phyloP scores from a whole-genome alignment of 2,329 filamentous ascomycete genomes.

The Penicillium sp. region DNA sequence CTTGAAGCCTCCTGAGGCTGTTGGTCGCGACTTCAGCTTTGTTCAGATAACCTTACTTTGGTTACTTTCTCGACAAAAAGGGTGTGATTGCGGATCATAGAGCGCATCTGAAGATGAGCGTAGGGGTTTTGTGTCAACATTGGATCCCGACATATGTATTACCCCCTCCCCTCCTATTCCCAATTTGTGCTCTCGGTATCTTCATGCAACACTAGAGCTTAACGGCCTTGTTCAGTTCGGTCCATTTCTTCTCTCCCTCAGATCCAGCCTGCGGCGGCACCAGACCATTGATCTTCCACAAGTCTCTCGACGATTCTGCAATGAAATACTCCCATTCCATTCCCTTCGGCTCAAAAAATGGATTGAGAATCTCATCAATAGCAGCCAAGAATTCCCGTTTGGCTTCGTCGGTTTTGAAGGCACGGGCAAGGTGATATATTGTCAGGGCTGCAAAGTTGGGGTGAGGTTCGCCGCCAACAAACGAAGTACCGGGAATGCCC shows the following conservation, averaged over 20 bases:
- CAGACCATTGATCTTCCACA: constrained; percentile 16
- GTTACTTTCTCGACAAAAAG: background rate
- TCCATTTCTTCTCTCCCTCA: constrained; percentile 4
- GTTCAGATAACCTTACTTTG: background rate
- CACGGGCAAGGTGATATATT: constrained; percentile 10
- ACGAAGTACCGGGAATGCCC: background rate
- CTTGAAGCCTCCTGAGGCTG: too few species aligned
- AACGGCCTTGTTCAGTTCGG: constrained; percentile 1
- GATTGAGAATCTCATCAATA: background rate
- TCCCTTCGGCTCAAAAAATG: constrained; percentile 2
- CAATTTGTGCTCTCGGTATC: background rate
- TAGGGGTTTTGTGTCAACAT: background rate
- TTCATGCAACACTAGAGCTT: background rate
- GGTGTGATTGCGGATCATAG: background rate
- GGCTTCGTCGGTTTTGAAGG: constrained; percentile 7
- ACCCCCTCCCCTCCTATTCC: background rate
- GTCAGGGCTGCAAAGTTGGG: background rate
- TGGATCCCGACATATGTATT: too few species aligned
- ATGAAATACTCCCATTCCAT: constrained; percentile 17
- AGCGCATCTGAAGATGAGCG: background rate
- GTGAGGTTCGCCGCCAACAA: background rate
- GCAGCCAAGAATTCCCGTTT: background rate
- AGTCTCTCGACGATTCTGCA: constrained; percentile 8
- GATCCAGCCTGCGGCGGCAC: background rate
- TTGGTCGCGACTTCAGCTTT: background rate